Percentiles rank a stretch among this genome's conserved stretches.
These are phyloP conservation scores for Hypoxylon intermedium DNA, from an alignment of 495 filamentous ascomycete species.

Conservation along the genomic window DNA sequence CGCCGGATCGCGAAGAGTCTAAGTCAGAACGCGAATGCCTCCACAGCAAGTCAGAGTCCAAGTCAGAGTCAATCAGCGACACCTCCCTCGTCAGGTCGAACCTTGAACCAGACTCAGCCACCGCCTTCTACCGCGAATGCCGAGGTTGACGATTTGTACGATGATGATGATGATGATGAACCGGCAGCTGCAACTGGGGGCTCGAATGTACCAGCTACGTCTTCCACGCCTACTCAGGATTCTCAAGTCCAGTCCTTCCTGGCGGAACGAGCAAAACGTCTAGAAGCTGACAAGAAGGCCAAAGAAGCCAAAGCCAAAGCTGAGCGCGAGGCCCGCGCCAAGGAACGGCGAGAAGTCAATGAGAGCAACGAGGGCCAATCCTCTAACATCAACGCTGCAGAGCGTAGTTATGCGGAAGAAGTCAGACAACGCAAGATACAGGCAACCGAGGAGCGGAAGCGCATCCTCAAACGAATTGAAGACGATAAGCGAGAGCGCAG, in stretches of 20 bases:
- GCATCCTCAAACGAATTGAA: constrained; percentile 68
- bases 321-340: constrained; percentile 45
- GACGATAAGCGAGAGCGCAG: constrained; percentile 71
- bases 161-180: constrained; percentile 33
- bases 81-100: constrained; percentile 9
- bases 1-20: constrained; percentile 56
- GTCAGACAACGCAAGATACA: constrained; percentile 61
- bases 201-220: too few species aligned
- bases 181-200: neutral
- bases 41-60: constrained; percentile 14
- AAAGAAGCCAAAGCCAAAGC: constrained; percentile 46
- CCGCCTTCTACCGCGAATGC: constrained; percentile 13
- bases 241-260: constrained; percentile 26
- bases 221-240: neutral
- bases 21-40: neutral
- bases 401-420: constrained; percentile 53
- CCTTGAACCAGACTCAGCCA: constrained; percentile 15
- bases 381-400: constrained; percentile 12
- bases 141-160: constrained; percentile 25
- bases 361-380: constrained; percentile 40
- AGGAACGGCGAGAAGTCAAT: constrained; percentile 41
- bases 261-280: constrained; percentile 44
- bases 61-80: constrained; percentile 13
- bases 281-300: constrained; percentile 40
- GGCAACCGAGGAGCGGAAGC: constrained; percentile 63